Evolutionary conservation across 768 basidiomycete species (phyloP).

Genomic region (Lentinula edodes): DNA sequence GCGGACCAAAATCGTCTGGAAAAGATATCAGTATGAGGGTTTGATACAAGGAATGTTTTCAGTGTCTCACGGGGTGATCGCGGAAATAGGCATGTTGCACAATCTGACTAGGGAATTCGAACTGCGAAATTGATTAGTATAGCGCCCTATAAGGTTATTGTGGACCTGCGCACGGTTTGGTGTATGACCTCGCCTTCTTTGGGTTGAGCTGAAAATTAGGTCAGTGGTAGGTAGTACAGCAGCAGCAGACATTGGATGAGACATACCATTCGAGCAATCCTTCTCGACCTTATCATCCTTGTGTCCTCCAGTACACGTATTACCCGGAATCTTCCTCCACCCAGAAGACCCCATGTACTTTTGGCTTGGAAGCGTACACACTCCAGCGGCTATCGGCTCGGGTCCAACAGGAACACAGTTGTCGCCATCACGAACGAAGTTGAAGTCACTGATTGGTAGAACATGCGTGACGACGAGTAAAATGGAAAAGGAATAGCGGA

Average conservation of each 20-base stretch:
- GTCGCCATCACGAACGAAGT: conserved; percentile 69
- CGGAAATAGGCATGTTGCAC: conserved; percentile 83
- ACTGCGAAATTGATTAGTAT: conserved; percentile 32
- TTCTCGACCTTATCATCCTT: conserved; percentile 72
- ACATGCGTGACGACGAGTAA: conserved; percentile 4
- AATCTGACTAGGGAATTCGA: conserved; percentile 59
- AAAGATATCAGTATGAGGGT: background rate
- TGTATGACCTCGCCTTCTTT: conserved; percentile 73
- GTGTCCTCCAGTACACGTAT: conserved; percentile 73
- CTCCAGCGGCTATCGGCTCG: conserved; percentile 76
- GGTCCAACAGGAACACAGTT: conserved; percentile 83
- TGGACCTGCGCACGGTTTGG: conserved; percentile 51
- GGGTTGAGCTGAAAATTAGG: conserved; percentile 58
- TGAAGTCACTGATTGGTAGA: conserved; percentile 66
- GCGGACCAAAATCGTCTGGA: conserved; percentile 77
- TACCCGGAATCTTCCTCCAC: conserved; percentile 87
- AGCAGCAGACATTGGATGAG: conserved; percentile 5
- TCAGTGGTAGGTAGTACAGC: background rate
- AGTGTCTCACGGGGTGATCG: conserved; percentile 53
- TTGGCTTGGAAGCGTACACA: conserved; percentile 55
- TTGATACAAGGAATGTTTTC: background rate
- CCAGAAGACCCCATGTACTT: conserved; percentile 87
- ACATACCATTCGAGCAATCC: conserved; percentile 74
- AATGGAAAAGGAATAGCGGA: background rate
- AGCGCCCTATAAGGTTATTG: background rate